These are phyloP conservation scores for Fusarium albosuccineum DNA, from an alignment of 2,329 filamentous ascomycete genomes.

Conservation along the genomic window DNA sequence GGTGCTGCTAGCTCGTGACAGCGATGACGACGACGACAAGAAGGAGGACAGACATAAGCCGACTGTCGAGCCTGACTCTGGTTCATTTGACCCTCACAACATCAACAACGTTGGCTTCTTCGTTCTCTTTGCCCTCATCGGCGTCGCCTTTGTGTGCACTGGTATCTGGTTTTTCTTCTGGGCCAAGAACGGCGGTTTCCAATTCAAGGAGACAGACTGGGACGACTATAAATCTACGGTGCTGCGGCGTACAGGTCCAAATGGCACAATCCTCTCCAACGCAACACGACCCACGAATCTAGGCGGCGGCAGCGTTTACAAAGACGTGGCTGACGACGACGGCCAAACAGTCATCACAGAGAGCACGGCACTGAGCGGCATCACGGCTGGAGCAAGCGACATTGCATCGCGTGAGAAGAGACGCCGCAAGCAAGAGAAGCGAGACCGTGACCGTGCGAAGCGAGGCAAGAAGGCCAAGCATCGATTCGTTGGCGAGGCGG, in stretches of 20 bases:
- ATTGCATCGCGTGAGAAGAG: slow-evolving; percentile 67
- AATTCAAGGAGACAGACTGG: slow-evolving; percentile 89
- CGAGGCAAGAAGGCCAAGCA: slow-evolving; percentile 59
- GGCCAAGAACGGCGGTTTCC: slow-evolving; percentile 95
- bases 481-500: slow-evolving; percentile 68
- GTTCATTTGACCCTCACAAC: slow-evolving; percentile 65
- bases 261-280: slow-evolving; percentile 86
- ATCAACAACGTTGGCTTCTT: slow-evolving; percentile 81
- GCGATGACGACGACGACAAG: slow-evolving; percentile 37
- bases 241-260: slow-evolving; percentile 86
- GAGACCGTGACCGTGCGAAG: slow-evolving; percentile 55
- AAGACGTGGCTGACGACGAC: slow-evolving; percentile 72
- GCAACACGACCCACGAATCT: slow-evolving; percentile 86
- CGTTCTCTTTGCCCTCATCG: slow-evolving; percentile 87
- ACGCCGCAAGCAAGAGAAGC: slow-evolving; percentile 65
- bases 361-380: slow-evolving; percentile 62
- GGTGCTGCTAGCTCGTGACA: slow-evolving; percentile 58
- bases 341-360: slow-evolving; percentile 61
- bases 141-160: slow-evolving; percentile 78
- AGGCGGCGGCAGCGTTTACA: slow-evolving; percentile 89
- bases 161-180: slow-evolving; percentile 99
- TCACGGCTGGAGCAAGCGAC: slow-evolving; percentile 70
- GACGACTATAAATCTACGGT: slow-evolving; percentile 99
- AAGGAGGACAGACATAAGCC: slow-evolving; percentile 42
- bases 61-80: slow-evolving; percentile 57